Base-by-base conservation (phyloP, 208 protist genomes). In the Leishmania martiniquensis region DNA sequence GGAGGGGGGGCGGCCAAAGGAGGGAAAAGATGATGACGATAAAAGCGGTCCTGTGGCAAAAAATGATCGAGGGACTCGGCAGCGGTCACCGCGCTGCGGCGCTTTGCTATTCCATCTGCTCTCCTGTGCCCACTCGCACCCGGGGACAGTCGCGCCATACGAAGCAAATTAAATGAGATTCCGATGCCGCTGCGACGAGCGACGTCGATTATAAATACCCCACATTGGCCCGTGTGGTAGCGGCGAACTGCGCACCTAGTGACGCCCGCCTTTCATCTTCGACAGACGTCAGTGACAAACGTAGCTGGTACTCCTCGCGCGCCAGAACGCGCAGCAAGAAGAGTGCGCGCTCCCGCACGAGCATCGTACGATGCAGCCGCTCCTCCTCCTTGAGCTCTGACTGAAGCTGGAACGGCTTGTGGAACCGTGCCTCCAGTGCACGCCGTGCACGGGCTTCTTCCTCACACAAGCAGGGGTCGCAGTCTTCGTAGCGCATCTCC, bases 401-500 rank as follows among this genome's bases (percentile, higher is more conserved):
- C 62, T 82, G 76, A 6, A 74, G 69, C 39, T 78, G 44, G 62
- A 80, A 76, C 1, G 72, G 72, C 55, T 66, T 59, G 57, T 81
- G 34, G 47, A 81, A 80, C 12, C 65, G 55, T 1, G 57, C 54
- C 22, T 60, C 59, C 59, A 82, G 45, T 20, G n/a, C n/a, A 42
- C 73, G 72, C 1, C 81, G 72, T 34, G 57, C 72, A 3, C 77
- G 65, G 42, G 59, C 77, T 70, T 81, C 81, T 25, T 85, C 81
- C 1, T 57, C 17, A 67, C 75, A 83, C 25, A 91, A 39, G 25
- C 73, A 74, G 7, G 25, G 57, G 52, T 90, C 82, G 63, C 85
- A 86, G 17, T 75, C 44, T 39, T 82, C 73, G 76, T 91, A 86
- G 22, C 87, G 80, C 89, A 91, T 91, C 49, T 82, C 82, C 89